Percentiles rank a stretch among this genome's conserved stretches.
Evolutionary conservation across 2,329 filamentous ascomycete species (phyloP).

Genomic region (Neophaeococcomyces mojaviensis): DNA sequence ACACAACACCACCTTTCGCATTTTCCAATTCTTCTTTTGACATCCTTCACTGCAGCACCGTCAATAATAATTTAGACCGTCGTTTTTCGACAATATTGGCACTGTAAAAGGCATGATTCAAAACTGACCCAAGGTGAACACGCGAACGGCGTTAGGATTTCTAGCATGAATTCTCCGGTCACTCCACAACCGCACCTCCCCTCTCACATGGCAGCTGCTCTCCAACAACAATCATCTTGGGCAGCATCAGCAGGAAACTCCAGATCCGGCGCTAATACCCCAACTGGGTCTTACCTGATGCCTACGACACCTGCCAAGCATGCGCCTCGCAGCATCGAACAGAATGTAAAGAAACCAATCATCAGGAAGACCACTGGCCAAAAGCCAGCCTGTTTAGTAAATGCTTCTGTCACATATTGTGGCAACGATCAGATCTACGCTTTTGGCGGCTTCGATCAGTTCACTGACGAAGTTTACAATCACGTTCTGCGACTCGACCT

Average conservation of each 20-base stretch:
- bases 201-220: slow-evolving; percentile 8
- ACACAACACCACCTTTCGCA: no score
- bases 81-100: background rate
- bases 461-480: slow-evolving; percentile 98
- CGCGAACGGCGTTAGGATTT: background rate
- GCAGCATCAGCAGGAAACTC: background rate
- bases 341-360: slow-evolving; percentile 46
- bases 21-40: background rate
- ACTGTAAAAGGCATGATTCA: slow-evolving; percentile 1
- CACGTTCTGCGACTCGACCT: slow-evolving; percentile 88
- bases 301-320: slow-evolving; percentile 70
- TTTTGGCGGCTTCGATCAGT: slow-evolving; percentile 97
- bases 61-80: background rate
- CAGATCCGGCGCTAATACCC: slow-evolving; percentile 19
- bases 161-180: slow-evolving; percentile 9
- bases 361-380: slow-evolving; percentile 71
- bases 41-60: background rate
- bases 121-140: background rate
- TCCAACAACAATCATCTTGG: slow-evolving; percentile 1
- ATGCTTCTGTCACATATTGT: slow-evolving; percentile 97
- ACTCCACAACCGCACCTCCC: slow-evolving; percentile 9
- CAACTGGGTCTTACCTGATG: slow-evolving; percentile 62
- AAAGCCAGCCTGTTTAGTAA: slow-evolving; percentile 88
- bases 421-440: slow-evolving; percentile 96
- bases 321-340: slow-evolving; percentile 53